Base-by-base conservation (phyloP, 73 alveolate genomes). In the Paraurostyla sp. region DNA sequence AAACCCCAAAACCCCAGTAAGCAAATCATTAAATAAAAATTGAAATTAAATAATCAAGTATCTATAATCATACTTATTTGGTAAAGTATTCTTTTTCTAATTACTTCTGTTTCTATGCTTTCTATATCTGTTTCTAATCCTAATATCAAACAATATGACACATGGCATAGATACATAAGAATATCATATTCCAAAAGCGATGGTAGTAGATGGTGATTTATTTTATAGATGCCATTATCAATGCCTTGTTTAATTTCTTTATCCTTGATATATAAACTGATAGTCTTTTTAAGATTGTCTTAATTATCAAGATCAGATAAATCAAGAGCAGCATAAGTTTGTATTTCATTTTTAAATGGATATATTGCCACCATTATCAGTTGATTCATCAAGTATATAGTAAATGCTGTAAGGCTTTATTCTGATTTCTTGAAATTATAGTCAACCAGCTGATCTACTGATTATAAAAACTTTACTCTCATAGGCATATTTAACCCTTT, bases 121-220 rank as follows among this genome's bases (percentile, higher is more conserved):
- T 69, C 25, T 13, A 69, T 7, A 42, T 69, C 62, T 9, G 58
- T 40, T 22, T 69, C 84, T 4, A 69, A 22, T 3, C 84, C 84
- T 2, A 69, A 25, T 33, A 43, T 4, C 36, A 27, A 38, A 69
- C 65, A 69, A 69, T 69, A 69, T 4, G 62, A 41, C n/a, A 69
- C 23, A 36, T 69, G 54, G 25, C 84, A 69, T 35, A 41, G 40
- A 69, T 69, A 69, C 84, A 69, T 69, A 22, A 69, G 16, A 38
- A 35, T 38, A 38, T 69, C 84, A 43, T 35, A 69, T 33, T 69
- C 84, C 9, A n/a, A 9, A 18, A 15, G 15, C 2, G 84, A n/a
- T 7, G 58, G 65, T 6, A 69, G 9, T 22, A 9, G 40, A 41
- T 33, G 11, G 42, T n/a, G 45, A 2, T 22, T 36, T 15, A 69